These are phyloP conservation scores for Triticum monococcum DNA, from an alignment of 176 grass and related monocot genomes.

Conservation along the genomic window DNA sequence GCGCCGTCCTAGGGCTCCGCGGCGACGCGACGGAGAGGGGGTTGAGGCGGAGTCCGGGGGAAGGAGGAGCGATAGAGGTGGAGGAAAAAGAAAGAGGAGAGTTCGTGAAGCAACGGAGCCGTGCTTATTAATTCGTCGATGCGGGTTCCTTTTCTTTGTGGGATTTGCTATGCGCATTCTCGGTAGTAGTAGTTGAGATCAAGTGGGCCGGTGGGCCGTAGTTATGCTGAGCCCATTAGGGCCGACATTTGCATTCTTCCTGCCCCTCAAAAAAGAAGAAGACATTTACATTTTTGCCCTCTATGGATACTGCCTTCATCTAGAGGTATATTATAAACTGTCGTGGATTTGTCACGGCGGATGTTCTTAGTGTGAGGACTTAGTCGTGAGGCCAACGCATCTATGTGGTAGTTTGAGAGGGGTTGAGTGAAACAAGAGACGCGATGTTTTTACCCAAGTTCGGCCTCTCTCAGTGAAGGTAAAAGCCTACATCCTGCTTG, in stretches of 20 bases:
- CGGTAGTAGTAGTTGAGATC: not conserved
- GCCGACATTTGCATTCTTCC: no score
- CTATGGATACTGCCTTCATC: not conserved
- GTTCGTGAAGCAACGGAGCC: constrained; percentile 30
- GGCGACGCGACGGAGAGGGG: constrained; percentile 11
- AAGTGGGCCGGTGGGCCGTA: constrained; percentile 3
- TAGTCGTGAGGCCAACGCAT: no score
- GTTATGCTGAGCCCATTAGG: not conserved
- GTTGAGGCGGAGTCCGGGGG: constrained; percentile 11
- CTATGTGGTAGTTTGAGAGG: no score
- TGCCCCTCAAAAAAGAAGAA: no score
- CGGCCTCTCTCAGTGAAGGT: no score
- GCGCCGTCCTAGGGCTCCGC: not conserved
- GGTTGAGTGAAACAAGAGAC: no score
- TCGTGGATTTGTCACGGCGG: no score
- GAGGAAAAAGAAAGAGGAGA: constrained; percentile 27
- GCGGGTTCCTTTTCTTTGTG: not conserved
- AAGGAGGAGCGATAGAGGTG: not conserved
- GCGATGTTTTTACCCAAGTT: no score
- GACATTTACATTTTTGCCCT: not conserved
- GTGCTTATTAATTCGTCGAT: constrained; percentile 24
- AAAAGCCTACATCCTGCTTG: no score
- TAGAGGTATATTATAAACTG: no score
- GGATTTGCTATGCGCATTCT: not conserved
- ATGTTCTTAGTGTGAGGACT: no score